Evolutionary conservation across 306 rosid genomes (phyloP).

Genomic region (Myrica gale): DNA sequence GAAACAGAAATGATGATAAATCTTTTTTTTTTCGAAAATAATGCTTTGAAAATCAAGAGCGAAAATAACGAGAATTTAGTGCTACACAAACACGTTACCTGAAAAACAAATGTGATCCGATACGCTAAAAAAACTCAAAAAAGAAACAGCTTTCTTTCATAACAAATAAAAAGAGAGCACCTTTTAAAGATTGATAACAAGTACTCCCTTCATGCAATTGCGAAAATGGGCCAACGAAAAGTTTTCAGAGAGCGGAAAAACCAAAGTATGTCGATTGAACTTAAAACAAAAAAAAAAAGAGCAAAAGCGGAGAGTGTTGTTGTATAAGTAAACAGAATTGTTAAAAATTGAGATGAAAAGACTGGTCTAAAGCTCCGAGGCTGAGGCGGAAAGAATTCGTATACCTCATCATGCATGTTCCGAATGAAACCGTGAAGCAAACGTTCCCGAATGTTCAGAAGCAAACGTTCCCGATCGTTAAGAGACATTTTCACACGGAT

Average conservation of each 20-base stretch:
- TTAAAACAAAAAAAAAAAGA: background rate
- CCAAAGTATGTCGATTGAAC: background rate
- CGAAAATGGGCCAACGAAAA: background rate
- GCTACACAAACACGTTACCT: no score
- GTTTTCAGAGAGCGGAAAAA: background rate
- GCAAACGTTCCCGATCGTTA: background rate
- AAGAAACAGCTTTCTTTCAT: background rate
- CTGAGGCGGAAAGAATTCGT: background rate
- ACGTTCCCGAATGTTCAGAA: background rate
- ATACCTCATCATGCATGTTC: slow-evolving; percentile 24
- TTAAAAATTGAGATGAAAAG: background rate
- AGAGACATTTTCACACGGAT: background rate
- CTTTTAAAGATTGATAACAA: background rate
- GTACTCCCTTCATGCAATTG: background rate
- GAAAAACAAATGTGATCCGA: no score
- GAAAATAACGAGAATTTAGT: no score
- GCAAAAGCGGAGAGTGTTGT: background rate
- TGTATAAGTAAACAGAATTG: no score
- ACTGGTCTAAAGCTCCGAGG: background rate
- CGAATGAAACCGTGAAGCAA: slow-evolving; percentile 20
- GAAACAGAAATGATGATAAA: background rate
- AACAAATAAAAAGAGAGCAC: no score
- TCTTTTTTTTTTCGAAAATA: no score
- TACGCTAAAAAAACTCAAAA: no score
- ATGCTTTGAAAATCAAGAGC: no score